Base-by-base conservation (phyloP, 805 yeast genomes). In the Huiozyma sinensis region DNA sequence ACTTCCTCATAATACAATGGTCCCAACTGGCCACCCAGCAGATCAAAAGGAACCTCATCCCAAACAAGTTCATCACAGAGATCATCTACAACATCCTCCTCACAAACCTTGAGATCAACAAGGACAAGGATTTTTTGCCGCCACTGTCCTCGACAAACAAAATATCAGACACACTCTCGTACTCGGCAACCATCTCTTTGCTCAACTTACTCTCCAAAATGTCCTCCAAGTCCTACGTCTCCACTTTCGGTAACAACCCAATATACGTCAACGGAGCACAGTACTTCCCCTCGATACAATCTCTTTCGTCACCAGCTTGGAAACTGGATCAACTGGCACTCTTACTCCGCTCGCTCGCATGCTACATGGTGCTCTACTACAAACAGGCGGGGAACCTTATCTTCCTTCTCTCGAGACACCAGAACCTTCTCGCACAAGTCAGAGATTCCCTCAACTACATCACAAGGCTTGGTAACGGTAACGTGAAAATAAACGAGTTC, bases 1-100 rank as follows among this genome's bases (percentile, higher is more conserved):
- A 83, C 58, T 81, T 80, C 45, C 44, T 79, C 6, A 67, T 81
- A 0, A 65, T 71, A 6, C 83, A 79, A 40, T 56, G 77, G 6
- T 71, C 78, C 39, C 63, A 64, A 27, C 52, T 74, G 33, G 51
- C 78, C 6, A 49, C 57, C 13, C 44, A 60, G 28, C 69, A 70
- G 48, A 54, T 71, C 10, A 61, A 75, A 4, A 48, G 42, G n/a
- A 61, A 61, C 41, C 12, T 40, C 7, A 53, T 55, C 28, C 55
- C 59, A 11, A 54, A 57, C 13, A 72, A 78, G 0, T 71, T 78
- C 9, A 60, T 77, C 33, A 71, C 75, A 41, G 83, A 83, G 53
- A 67, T 75, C 41, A 57, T 82, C 7, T 81, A 79, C 60, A 83
- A 83, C 54, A 53, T 81, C 41, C 62, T 83, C 10, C 78, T 76